Evolutionary conservation across 2,329 filamentous ascomycete genomes (phyloP), one percentile per base, ranked within the genome.

Genomic region (Ophiostoma ips): DNA sequence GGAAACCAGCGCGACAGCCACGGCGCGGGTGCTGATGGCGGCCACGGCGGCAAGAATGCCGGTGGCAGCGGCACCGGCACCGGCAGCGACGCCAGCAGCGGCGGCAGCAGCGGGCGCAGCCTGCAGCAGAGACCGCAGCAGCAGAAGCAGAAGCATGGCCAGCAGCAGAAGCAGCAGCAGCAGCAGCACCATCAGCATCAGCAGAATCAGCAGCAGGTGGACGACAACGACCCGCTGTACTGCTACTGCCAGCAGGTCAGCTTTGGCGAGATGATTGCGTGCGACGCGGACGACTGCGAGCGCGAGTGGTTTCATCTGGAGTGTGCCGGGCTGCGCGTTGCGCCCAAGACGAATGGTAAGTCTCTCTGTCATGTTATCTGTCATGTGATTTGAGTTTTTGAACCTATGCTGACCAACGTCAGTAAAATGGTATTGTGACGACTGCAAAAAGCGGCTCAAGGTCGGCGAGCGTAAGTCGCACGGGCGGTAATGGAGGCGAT

Each of bases 211-310:
- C 68, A 68, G 5, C 81, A 79, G 12, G 78, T 79, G 8, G 79
- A 83, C 34, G 71, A 75, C 4, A 78, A 84, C 55, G 84, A 89
- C 61, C 82, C 80, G 35, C 72, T 79, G 13, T 89, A 89, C 63
- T 87, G 85, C 64, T 86, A 86, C 65, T 88, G 85, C 63, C 83
- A 87, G 58, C 76, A 81, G 45, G 80, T 87, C 50, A 87, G 83
- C 59, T 89, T 87, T 60, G 84, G 85, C 18, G 84, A 87, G 66
- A 89, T 89, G 85, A 83, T 89, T 40, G 85, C 82, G 2, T 89
- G 84, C 60, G 85, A 89, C 62, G 79, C 79, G 8, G 76, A 82
- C 52, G 76, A 77, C 46, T 89, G 85, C 65, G 74, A 77, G 56
- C 74, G 78, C 54, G 84, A 89, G 64, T 89, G 85, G 85, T 90